Conservation (phyloP, 306 rosid genomes). For the Glycine soja region DNA sequence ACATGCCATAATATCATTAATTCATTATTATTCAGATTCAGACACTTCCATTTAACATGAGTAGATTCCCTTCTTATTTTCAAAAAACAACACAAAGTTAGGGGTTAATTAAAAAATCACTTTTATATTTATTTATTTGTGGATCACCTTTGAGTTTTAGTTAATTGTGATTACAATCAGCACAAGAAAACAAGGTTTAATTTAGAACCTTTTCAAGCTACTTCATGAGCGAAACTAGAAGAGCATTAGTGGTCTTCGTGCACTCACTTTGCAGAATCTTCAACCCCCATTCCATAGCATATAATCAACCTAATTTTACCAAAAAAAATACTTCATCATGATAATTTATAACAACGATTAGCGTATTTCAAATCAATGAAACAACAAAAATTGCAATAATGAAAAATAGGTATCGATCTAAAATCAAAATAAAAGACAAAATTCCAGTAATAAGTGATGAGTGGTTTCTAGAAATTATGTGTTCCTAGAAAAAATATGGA, state of each 20-base stretch:
- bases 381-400: not conserved
- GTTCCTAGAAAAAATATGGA: no score
- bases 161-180: conserved; percentile 28
- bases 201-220: conserved; percentile 88
- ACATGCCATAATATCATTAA: not conserved
- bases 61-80: not conserved
- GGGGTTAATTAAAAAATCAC: not conserved
- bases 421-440: not conserved
- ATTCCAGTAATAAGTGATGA: conserved; percentile 91
- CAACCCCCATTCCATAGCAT: conserved; percentile 96
- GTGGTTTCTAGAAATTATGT: no score
- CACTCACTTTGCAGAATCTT: conserved; percentile 91
- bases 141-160: not conserved
- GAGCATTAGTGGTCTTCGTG: conserved; percentile 89
- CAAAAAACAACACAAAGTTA: not conserved
- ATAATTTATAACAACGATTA: not conserved
- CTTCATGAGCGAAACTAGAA: conserved; percentile 95
- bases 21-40: conserved; percentile 14
- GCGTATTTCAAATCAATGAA: not conserved
- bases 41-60: not conserved
- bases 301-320: conserved; percentile 76
- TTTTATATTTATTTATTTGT: not conserved
- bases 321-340: not conserved
- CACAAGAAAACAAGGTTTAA: not conserved
- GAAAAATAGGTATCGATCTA: conserved; percentile 27